Base-by-base conservation (phyloP, 2,329 filamentous ascomycete species). In the Xylogone sp. region DNA sequence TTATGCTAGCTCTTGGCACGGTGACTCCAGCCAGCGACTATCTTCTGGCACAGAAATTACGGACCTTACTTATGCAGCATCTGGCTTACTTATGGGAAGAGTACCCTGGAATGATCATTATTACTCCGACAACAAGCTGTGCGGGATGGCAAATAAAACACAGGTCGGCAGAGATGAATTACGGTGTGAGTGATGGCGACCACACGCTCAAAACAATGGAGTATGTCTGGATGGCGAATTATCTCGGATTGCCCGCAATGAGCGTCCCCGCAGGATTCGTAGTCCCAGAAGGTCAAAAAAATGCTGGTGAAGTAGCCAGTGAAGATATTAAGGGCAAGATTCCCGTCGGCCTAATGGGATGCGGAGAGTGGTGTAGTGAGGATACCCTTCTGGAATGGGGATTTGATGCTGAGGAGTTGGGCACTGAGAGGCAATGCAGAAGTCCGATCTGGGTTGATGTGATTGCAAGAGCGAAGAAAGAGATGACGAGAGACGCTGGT, bases 51-150 rank as follows among this genome's bases (percentile, higher is more conserved):
- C 87, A 91, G 62, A 84, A 86, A 52, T 71, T 92, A 4, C 82
- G 88, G 8, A 76, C 78, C 22, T 68, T 88, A 21, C 71, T 90
- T 27, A 88, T 90, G 82, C 75, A 80, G 49, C 88, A 92, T 62
- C 79, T 92, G 2, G 76, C 86, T 0, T 71, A 81, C 60, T 73
- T 92, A 2, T 92, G 83, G 75, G 66, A 75, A 51, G 65, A 73
- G 45, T 71, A 91, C 55, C 86, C 86, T 0, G 86, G 84, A 4
- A 77, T 92, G 63, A 66, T 91, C 19, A 84, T 92, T 48, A 69
- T 90, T 3, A 86, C 85, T 0, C 88, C 88, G 0, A 88, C 86
- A 0, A 86, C 82, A 1, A 65, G 65, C 16, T 76, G 73, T 45
- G 70, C 72, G 0, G 76, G 75, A 4, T 73, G 73, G 64, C 73